Conservation (phyloP, 345 rosid genomes). For the Ceriops zippeliana region DNA sequence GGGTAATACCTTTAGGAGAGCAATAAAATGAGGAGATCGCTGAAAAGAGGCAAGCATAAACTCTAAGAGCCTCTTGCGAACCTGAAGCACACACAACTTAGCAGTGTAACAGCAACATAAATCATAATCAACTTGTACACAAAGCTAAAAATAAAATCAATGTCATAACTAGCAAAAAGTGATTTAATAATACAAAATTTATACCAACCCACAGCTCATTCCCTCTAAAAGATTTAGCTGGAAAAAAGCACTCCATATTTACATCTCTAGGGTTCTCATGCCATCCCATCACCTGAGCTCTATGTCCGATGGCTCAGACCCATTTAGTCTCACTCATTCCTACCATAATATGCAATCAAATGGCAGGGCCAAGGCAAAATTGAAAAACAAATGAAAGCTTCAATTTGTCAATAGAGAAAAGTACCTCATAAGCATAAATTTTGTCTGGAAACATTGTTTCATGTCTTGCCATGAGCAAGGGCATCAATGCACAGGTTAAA, state of each 20-base stretch:
- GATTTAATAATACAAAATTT: too few species aligned
- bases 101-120: not conserved
- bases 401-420: slow-evolving; percentile 9
- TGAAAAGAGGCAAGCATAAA: slow-evolving; percentile 90
- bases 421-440: slow-evolving; percentile 72
- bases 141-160: not conserved
- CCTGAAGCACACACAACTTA: slow-evolving; percentile 35
- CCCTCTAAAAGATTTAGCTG: too few species aligned
- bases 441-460: slow-evolving; percentile 73
- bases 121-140: not conserved
- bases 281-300: not conserved
- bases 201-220: too few species aligned
- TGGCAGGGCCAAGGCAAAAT: not conserved
- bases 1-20: slow-evolving; percentile 65
- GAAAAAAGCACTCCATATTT: not conserved
- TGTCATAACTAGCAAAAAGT: not conserved
- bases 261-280: not conserved
- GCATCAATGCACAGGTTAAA: slow-evolving; percentile 79
- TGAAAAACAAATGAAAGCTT: not conserved
- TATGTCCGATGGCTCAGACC: too few species aligned
- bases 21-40: slow-evolving; percentile 73
- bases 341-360: not conserved
- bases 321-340: too few species aligned
- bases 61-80: slow-evolving; percentile 73
- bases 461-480: slow-evolving; percentile 78